Base-by-base conservation (phyloP, 352 stramenopile genomes). In the Phytophthora constricta region DNA sequence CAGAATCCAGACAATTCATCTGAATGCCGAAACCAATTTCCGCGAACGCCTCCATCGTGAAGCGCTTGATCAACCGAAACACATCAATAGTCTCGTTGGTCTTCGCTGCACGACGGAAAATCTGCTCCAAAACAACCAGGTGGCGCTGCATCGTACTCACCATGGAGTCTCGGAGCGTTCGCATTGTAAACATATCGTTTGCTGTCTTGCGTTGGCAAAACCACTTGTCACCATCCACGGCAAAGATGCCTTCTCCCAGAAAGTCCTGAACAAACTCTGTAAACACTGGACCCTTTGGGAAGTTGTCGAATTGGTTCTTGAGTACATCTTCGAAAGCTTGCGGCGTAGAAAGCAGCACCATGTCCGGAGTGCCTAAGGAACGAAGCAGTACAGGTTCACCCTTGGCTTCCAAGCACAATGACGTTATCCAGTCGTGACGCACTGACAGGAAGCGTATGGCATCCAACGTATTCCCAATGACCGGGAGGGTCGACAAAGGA, bases 141-240 rank as follows among this genome's bases (percentile, higher is more conserved):
- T 87, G 65, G 11, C 60, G 68, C 37, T 76, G 64, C 2, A 89
- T 69, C 0, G 26, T 43, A 1, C 16, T 4, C 0, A 72, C 71
- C 77, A 87, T 85, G n/a, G 65, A 77, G 17, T 80, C 74, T 11
- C 78, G 58, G 13, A 89, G 33, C 5, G 70, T 26, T 1, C 70
- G 68, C 47, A 68, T 80, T 1, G 81, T 93, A 45, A 96, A 96
- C 11, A 97, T 86, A 46, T 96, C 84, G 41, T 80, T 96, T 47
- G 89, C 83, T 0, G 70, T 86, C 67, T 96, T 96, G 50, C 87
- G 82, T 62, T 96, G 87, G 43, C 85, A 65, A 31, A 77, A 58
- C 87, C 87, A 96, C 27, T 48, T 26, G 17, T 74, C 61, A 5
- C 80, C 83, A 55, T 96, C 84, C 11, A 76, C 69, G 5, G 64